phyloP scores from a whole-genome alignment of 495 filamentous ascomycete species.

The Trichoderma virens region DNA sequence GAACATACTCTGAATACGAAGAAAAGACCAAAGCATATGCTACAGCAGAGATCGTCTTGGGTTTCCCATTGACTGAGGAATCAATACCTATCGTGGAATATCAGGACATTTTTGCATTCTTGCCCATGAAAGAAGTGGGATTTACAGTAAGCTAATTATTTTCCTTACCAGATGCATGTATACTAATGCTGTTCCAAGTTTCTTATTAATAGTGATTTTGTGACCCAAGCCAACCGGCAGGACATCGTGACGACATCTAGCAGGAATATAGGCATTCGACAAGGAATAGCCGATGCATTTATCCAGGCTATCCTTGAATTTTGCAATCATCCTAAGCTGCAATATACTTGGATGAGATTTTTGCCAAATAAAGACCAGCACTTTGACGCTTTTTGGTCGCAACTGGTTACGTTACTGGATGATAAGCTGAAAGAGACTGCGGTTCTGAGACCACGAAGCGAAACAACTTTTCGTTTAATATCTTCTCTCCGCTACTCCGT shows the following conservation, averaged over 20 bases:
- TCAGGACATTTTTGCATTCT: constrained; percentile 30
- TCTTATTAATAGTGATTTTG: constrained; percentile 41
- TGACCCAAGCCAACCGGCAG: constrained; percentile 35
- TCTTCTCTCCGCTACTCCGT: too few species aligned
- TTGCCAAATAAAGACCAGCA: constrained; percentile 17
- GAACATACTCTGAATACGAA: too few species aligned
- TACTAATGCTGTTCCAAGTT: constrained; percentile 28
- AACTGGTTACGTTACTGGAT: constrained; percentile 8
- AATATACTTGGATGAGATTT: constrained; percentile 26
- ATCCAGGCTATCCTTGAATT: constrained; percentile 21
- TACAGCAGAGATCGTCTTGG: constrained; percentile 26
- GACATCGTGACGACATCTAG: constrained; percentile 25
- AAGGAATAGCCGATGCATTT: constrained; percentile 23
- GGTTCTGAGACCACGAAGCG: background rate
- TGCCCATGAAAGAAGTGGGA: constrained; percentile 27
- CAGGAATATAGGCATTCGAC: constrained; percentile 19
- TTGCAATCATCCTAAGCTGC: constrained; percentile 18
- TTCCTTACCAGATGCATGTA: background rate
- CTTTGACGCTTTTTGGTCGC: constrained; percentile 15
- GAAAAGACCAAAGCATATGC: constrained; percentile 13
- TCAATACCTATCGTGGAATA: constrained; percentile 20
- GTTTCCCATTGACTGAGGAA: constrained; percentile 29
- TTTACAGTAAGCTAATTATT: constrained; percentile 21
- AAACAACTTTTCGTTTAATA: too few species aligned
- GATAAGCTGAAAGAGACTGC: background rate